Conservation (phyloP, 768 basidiomycete species). For the Filobasidium wieringae region DNA sequence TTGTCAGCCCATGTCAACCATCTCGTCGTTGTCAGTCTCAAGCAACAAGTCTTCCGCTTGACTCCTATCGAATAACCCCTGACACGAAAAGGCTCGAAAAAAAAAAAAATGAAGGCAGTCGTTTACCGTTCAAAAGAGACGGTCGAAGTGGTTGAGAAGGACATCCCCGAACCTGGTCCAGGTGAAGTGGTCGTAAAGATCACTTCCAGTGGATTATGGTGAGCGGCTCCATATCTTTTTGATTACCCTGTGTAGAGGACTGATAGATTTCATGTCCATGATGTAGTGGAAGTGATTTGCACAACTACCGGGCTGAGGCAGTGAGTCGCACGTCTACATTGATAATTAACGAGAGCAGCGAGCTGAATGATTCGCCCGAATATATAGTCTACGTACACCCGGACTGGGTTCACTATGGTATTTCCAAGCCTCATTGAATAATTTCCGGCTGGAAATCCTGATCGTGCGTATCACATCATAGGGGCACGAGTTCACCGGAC, state of each 20-base stretch:
- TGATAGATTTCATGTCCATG: neutral
- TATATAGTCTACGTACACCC: neutral
- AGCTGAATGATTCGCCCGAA: neutral
- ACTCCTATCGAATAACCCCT: no score
- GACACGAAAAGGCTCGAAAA: no score
- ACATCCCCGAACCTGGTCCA: conserved; percentile 3
- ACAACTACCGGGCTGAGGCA: conserved; percentile 8
- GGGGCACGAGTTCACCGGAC: conserved; percentile 18
- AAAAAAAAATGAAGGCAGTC: conserved; percentile 16
- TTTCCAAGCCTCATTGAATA: neutral
- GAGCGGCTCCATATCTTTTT: neutral
- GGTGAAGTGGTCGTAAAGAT: conserved; percentile 15
- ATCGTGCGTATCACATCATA: neutral
- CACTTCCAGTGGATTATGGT: conserved; percentile 15
- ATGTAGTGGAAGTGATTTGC: conserved; percentile 10
- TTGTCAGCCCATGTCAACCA: no score
- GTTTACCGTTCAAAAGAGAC: conserved; percentile 2
- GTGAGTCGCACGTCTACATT: conserved; percentile 1
- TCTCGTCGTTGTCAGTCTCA: no score
- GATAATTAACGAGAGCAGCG: neutral
- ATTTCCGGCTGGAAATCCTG: neutral
- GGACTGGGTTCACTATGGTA: conserved; percentile 14
- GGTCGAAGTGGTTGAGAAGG: conserved; percentile 13
- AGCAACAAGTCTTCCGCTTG: no score
- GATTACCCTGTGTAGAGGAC: neutral